phyloP scores from a whole-genome alignment of 495 filamentous ascomycete species.

The Penicillium maclennaniae region DNA sequence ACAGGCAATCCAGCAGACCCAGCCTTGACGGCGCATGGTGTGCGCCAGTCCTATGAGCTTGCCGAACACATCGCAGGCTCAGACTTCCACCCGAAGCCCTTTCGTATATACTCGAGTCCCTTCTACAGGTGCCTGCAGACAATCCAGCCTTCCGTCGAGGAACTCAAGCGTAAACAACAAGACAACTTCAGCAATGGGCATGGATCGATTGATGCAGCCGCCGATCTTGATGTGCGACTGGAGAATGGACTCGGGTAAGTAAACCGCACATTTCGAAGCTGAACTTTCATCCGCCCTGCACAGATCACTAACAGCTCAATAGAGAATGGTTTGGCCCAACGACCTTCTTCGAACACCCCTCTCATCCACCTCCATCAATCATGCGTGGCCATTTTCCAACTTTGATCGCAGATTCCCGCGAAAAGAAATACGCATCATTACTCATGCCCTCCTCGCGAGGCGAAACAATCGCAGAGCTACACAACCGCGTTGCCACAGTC shows the following conservation, averaged over 20 bases:
- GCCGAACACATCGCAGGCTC: constrained; percentile 57
- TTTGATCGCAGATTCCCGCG: constrained; percentile 38
- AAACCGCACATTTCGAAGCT: not conserved
- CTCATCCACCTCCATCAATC: constrained; percentile 56
- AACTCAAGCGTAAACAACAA: constrained; percentile 35
- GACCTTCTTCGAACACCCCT: constrained; percentile 72
- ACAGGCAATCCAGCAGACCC: constrained; percentile 84
- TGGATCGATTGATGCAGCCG: constrained; percentile 17
- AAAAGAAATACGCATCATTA: constrained; percentile 51
- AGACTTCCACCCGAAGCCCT: constrained; percentile 61
- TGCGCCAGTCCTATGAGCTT: constrained; percentile 77
- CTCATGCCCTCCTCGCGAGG: constrained; percentile 66
- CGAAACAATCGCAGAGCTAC: constrained; percentile 72
- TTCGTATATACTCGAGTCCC: constrained; percentile 71
- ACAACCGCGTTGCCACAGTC: constrained; percentile 71
- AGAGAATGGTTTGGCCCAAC: constrained; percentile 85
- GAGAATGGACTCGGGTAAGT: constrained; percentile 71
- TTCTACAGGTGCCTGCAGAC: constrained; percentile 95
- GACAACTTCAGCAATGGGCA: not conserved
- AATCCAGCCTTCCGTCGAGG: constrained; percentile 62
- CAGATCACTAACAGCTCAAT: not conserved
- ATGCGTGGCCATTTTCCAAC: constrained; percentile 64
- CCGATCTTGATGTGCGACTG: constrained; percentile 52
- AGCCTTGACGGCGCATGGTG: constrained; percentile 80
- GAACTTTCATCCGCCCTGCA: not conserved